Evolutionary conservation across 108 stramenopile species (phyloP), one percentile per base, ranked within the genome.

Genomic region (Parmales sp.): DNA sequence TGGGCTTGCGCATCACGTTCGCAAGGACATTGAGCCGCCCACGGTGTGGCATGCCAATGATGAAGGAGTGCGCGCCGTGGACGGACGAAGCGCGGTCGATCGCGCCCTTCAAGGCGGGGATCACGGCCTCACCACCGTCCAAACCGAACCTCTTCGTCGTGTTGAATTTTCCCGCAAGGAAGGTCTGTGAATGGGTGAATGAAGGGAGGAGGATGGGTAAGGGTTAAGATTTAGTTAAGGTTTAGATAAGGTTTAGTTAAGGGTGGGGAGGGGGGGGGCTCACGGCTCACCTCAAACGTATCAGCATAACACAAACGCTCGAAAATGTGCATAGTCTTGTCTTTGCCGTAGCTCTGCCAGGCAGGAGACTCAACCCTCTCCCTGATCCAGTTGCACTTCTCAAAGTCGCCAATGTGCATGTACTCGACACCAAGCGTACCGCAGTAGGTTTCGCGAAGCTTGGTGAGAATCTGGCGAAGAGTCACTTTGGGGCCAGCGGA

Each of bases 91-190:
- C 96, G 25, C 90, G 81, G 73, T 99, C 97, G 72, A 99, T 90
- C 64, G 92, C 94, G 71, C 82, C 85, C 89, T 96, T 95, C 45
- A 96, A 67, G 28, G 90, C 98, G 31, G 96, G 94, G 16, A 99
- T 90, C 67, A 95, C 85, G 26, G 94, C 8, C 83, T 99, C 98
- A 29, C 93, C 94, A 11, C 92, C 94, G 82, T 96, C 95, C 63
- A 99, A 77, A 28, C 97, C 97, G 81, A 99, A 99, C 48, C 98
- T 88, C 74, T 99, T 99, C 66, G 96, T 94, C 46, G 97, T 98
- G 77, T 97, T 97, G 82, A 94, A 98, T 77, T 98, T 99, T 39
- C 87, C 80, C 37, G 92, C 92, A 66, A 99, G 78, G 75, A 96
- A 97, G 76, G 76, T 93, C 72, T n/a, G n/a, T n/a, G n/a, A n/a